Evolutionary conservation across 495 filamentous ascomycete genomes (phyloP).

Genomic region (Tetracladium marchalianum): DNA sequence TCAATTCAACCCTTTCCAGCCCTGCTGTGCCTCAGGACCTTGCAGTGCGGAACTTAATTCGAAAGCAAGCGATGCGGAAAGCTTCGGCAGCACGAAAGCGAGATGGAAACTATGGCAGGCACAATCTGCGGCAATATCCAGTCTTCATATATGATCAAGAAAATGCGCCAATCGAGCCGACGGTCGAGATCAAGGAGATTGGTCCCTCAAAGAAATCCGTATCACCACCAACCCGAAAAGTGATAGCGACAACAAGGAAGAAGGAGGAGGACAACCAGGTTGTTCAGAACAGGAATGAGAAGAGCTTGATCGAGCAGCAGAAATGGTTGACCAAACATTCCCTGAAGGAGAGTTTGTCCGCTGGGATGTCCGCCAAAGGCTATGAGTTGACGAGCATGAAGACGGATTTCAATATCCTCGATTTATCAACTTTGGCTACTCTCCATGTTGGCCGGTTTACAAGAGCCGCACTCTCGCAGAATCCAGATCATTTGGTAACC

Average conservation of each 20-base stretch:
- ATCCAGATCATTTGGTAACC: constrained; percentile 13
- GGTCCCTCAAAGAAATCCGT: neutral
- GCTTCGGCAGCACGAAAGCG: constrained; percentile 20
- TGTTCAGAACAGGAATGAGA: neutral
- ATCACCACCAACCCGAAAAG: neutral
- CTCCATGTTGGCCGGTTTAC: constrained; percentile 16
- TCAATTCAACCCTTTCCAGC: constrained; percentile 19
- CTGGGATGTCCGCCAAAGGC: constrained; percentile 16
- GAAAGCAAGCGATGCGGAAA: constrained; percentile 29
- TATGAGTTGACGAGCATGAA: constrained; percentile 21
- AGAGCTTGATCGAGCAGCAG: neutral
- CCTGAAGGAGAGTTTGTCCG: constrained; percentile 2
- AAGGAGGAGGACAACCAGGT: too few species aligned
- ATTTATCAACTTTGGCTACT: constrained; percentile 20
- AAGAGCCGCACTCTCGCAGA: constrained; percentile 10
- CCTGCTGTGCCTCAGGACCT: constrained; percentile 19
- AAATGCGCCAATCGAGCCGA: neutral
- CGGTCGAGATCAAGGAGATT: neutral
- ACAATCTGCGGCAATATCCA: constrained; percentile 25
- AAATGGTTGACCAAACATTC: neutral
- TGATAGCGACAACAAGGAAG: neutral
- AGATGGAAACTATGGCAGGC: constrained; percentile 20
- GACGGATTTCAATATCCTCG: constrained; percentile 20
- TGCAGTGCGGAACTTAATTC: constrained; percentile 21
- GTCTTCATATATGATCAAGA: constrained; percentile 10